Percentiles rank a stretch among this genome's conserved stretches.
These are phyloP conservation scores for Rostrohypoxylon terebratum DNA, from an alignment of 495 filamentous ascomycete species.

Conservation along the genomic window DNA sequence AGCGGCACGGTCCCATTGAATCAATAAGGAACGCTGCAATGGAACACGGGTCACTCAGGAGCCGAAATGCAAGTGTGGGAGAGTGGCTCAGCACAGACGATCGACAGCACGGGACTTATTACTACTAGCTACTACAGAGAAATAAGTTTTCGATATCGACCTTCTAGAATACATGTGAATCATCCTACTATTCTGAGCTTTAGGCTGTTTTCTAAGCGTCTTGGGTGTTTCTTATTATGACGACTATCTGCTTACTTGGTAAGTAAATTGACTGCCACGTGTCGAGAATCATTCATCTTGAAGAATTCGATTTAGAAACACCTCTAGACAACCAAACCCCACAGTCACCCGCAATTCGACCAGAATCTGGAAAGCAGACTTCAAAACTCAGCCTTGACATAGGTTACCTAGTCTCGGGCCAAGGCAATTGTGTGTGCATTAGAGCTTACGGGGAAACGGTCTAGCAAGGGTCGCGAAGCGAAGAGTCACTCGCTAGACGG, in stretches of 20 bases:
- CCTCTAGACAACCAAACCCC: slow-evolving; percentile 1
- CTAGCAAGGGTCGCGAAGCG: background rate
- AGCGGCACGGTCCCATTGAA: slow-evolving; percentile 3
- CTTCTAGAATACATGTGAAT: background rate
- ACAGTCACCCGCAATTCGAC: background rate
- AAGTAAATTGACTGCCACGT: background rate
- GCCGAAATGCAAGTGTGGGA: slow-evolving; percentile 5
- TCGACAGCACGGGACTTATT: background rate
- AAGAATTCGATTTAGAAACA: slow-evolving; percentile 5
- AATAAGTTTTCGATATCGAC: background rate
- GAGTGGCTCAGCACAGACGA: slow-evolving; percentile 2
- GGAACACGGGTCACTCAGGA: background rate
- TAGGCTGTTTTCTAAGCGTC: background rate
- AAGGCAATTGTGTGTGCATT: background rate
- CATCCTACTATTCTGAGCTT: background rate
- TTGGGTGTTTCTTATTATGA: background rate
- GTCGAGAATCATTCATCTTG: background rate
- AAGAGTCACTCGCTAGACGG: background rate
- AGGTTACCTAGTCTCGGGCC: background rate
- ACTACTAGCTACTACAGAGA: background rate
- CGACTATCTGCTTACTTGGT: background rate
- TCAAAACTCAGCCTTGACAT: slow-evolving; percentile 4
- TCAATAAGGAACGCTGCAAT: background rate
- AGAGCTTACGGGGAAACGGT: background rate
- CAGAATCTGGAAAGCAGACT: background rate